Evolutionary conservation across 106 monocot genomes (phyloP).

Genomic region (Allium fistulosum): DNA sequence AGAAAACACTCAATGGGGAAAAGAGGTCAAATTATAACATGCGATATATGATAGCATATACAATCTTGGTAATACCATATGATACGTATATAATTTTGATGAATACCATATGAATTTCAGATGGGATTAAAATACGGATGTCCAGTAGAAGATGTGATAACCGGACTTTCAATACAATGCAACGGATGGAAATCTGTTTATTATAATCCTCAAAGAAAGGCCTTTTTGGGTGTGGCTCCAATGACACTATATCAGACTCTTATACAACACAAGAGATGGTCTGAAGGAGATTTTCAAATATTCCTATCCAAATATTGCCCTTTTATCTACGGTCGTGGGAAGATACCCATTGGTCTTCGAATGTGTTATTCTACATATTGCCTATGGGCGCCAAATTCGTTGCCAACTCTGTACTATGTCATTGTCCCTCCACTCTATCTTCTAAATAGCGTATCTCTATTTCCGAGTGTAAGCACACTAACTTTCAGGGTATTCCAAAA

Average conservation of each 20-base stretch:
- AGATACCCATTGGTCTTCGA: conserved; percentile 31
- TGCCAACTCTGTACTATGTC: conserved; percentile 49
- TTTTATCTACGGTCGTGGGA: conserved; percentile 39
- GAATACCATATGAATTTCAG: conserved; percentile 11
- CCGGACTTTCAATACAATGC: conserved; percentile 54
- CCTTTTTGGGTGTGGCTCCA: conserved; percentile 55
- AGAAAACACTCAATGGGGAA: conserved; percentile 27
- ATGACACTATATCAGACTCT: conserved; percentile 34
- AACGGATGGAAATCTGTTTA: conserved; percentile 54
- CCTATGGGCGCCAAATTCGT: conserved; percentile 38
- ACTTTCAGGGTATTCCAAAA: not conserved
- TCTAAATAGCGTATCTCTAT: conserved; percentile 39
- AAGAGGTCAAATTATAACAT: conserved; percentile 14
- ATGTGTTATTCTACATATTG: conserved; percentile 41
- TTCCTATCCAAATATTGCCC: conserved; percentile 54
- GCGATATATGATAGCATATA: no score
- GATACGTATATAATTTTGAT: not conserved
- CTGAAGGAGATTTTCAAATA: conserved; percentile 46
- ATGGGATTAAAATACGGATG: conserved; percentile 60
- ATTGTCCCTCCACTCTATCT: conserved; percentile 39
- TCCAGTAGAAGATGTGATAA: conserved; percentile 59
- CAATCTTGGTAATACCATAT: not conserved
- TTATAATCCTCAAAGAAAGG: conserved; percentile 33
- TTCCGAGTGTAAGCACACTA: conserved; percentile 38
- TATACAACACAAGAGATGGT: conserved; percentile 63